phyloP scores from a whole-genome alignment of 2,329 filamentous ascomycete genomes.

The Pyrenophora teres region DNA sequence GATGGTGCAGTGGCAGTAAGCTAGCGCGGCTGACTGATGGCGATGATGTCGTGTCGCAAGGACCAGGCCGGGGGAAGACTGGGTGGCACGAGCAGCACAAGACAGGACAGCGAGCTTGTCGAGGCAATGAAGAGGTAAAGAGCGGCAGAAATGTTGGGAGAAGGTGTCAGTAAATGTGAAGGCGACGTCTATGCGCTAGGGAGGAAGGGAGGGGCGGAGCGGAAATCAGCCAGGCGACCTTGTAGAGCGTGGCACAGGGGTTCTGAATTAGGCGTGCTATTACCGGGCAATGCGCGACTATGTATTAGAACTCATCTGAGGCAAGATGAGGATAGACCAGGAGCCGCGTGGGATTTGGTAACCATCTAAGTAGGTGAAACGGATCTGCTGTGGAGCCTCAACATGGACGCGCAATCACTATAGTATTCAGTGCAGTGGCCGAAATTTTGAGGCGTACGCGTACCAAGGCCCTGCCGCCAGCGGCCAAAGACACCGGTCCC shows the following conservation, averaged over 20 bases:
- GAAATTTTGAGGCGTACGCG: slow-evolving; percentile 14
- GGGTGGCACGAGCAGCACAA: slow-evolving; percentile 30
- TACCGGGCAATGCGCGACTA: slow-evolving; percentile 23
- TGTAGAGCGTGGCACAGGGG: slow-evolving; percentile 28
- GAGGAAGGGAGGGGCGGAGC: slow-evolving; percentile 37
- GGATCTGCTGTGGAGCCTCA: slow-evolving; percentile 33
- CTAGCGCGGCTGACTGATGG: slow-evolving; percentile 31
- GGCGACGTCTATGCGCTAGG: slow-evolving; percentile 34
- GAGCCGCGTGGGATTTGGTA: slow-evolving; percentile 23
- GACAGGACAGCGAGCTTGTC: slow-evolving; percentile 28
- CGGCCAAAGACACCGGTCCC: slow-evolving; percentile 10
- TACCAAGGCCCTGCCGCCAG: slow-evolving; percentile 3
- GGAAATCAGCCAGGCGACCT: slow-evolving; percentile 27
- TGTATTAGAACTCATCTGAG: slow-evolving; percentile 8
- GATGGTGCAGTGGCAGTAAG: slow-evolving; percentile 17
- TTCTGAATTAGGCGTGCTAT: slow-evolving; percentile 14
- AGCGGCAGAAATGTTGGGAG: slow-evolving; percentile 30
- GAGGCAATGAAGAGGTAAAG: slow-evolving; percentile 23
- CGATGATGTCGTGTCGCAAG: slow-evolving; percentile 4
- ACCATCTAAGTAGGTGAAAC: slow-evolving; percentile 34
- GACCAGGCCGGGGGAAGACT: slow-evolving; percentile 16
- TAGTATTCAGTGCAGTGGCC: neutral
- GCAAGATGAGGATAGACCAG: slow-evolving; percentile 25
- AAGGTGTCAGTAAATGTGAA: slow-evolving; percentile 21
- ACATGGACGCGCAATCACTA: slow-evolving; percentile 40